Percentiles rank a stretch among this genome's conserved stretches.
phyloP scores from a whole-genome alignment of 1,284 basidiomycete genomes.

The Schizophyllum commune region DNA sequence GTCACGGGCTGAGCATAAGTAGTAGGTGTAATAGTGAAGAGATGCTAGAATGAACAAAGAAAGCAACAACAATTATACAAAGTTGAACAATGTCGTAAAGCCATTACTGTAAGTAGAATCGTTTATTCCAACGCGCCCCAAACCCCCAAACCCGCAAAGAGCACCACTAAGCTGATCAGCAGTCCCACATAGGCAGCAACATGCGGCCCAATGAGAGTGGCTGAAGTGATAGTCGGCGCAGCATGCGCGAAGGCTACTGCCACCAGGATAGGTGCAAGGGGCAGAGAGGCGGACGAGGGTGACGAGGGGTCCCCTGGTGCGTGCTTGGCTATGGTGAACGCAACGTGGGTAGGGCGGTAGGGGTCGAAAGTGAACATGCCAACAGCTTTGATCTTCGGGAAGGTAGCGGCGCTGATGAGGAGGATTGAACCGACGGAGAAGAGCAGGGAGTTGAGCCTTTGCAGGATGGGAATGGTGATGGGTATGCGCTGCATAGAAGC shows the following conservation, averaged over 20 bases:
- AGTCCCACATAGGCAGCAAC: conserved; percentile 60
- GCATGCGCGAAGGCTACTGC: conserved; percentile 42
- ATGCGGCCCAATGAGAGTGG: conserved; percentile 53
- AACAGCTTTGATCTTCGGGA: conserved; percentile 7
- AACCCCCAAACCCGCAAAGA: conserved; percentile 59
- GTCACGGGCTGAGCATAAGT: too few species aligned
- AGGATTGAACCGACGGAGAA: conserved; percentile 61
- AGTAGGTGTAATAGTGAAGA: too few species aligned
- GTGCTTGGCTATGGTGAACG: conserved; percentile 14
- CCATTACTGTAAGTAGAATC: not conserved
- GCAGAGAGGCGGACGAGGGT: conserved; percentile 17
- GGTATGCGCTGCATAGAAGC: conserved; percentile 49
- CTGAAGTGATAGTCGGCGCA: conserved; percentile 48
- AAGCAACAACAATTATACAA: not conserved
- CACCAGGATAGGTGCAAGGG: conserved; percentile 38
- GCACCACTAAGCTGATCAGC: conserved; percentile 51
- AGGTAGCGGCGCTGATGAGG: conserved; percentile 48
- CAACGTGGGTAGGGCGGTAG: conserved; percentile 8
- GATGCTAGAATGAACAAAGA: not conserved
- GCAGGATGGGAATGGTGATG: conserved; percentile 65
- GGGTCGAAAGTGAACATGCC: not conserved
- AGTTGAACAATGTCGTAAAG: too few species aligned
- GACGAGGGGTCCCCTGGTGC: conserved; percentile 9
- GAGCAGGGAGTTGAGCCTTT: conserved; percentile 63
- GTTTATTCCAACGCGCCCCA: conserved; percentile 55